Percentiles rank a stretch among this genome's conserved stretches.
Evolutionary conservation across 371 early-diverging fungal genomes (phyloP).

Genomic region (Syncephalastrum racemosum): DNA sequence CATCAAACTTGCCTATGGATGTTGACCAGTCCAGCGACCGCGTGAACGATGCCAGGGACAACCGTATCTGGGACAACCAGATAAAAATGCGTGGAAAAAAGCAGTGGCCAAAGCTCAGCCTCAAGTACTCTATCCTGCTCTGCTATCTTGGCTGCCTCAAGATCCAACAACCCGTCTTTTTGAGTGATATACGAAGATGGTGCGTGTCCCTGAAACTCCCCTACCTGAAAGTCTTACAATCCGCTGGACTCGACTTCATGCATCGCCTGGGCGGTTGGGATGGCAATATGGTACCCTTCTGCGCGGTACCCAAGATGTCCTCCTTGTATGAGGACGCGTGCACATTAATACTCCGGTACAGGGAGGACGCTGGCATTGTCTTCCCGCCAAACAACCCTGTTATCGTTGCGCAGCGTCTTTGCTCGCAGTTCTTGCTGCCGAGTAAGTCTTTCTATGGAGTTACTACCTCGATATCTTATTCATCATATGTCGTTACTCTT

Average conservation of each 20-base stretch:
- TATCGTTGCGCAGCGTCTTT: slow-evolving; percentile 26
- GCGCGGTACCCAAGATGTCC: not conserved
- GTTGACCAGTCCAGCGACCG: too few relatives aligned
- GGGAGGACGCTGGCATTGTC: slow-evolving; percentile 8
- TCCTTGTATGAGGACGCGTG: not conserved
- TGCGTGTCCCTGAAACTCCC: slow-evolving; percentile 20
- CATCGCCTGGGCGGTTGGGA: not conserved
- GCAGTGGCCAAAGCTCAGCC: slow-evolving; percentile 15
- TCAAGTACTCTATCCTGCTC: slow-evolving; percentile 15
- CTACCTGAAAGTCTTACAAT: slow-evolving; percentile 16
- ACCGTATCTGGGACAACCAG: too few relatives aligned
- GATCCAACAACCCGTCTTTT: slow-evolving; percentile 29
- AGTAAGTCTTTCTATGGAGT: slow-evolving; percentile 11
- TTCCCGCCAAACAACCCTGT: slow-evolving; percentile 17
- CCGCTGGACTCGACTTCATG: slow-evolving; percentile 10
- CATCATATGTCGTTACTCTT: too few relatives aligned
- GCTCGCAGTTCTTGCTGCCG: slow-evolving; percentile 26
- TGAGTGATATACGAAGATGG: slow-evolving; percentile 28
- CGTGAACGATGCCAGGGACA: too few relatives aligned
- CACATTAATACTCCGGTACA: not conserved
- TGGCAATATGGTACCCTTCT: not conserved
- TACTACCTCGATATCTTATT: too few relatives aligned
- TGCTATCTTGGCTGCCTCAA: slow-evolving; percentile 30
- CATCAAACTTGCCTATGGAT: not conserved
- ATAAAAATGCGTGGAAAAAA: too few relatives aligned